phyloP scores from a whole-genome alignment of 208 protist genomes.

The Angomonas ambiguus region DNA sequence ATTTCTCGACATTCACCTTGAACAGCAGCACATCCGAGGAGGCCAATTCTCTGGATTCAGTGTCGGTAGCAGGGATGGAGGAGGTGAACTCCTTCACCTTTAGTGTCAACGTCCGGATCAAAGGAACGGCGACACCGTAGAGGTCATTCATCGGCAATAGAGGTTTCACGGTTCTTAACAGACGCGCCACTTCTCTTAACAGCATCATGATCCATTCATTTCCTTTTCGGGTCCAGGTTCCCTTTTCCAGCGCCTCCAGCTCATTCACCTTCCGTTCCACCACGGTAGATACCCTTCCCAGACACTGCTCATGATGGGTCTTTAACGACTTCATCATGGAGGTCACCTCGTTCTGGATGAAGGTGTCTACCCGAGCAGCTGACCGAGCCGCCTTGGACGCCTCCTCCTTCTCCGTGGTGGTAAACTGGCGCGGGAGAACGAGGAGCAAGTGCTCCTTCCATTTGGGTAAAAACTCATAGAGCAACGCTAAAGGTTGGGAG shows the following conservation, averaged over 20 bases:
- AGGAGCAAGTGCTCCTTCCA: constrained; percentile 41
- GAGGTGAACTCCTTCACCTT: constrained; percentile 58
- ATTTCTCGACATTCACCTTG: constrained; percentile 87
- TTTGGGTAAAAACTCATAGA: constrained; percentile 63
- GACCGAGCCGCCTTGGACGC: neutral
- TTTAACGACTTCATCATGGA: constrained; percentile 62
- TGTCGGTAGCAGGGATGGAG: constrained; percentile 23
- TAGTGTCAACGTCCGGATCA: constrained; percentile 58
- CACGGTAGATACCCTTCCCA: constrained; percentile 60
- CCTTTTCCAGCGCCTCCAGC: constrained; percentile 20
- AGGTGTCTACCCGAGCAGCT: constrained; percentile 6
- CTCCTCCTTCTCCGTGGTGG: neutral
- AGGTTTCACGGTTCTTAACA: constrained; percentile 60
- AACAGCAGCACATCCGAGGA: constrained; percentile 81
- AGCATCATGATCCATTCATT: constrained; percentile 89
- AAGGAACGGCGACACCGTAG: constrained; percentile 63
- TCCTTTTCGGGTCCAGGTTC: constrained; percentile 38
- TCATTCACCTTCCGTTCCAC: constrained; percentile 67
- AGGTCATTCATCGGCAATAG: constrained; percentile 58
- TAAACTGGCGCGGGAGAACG: neutral
- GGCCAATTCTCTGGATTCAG: constrained; percentile 26
- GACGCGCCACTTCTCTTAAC: constrained; percentile 74
- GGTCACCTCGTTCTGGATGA: constrained; percentile 21
- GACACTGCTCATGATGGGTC: constrained; percentile 48
- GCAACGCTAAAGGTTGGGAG: constrained; percentile 75